A percentile compares a stretch with the other conserved stretches of the same genome.
Evolutionary conservation across 768 basidiomycete genomes (phyloP).

Genomic region (Austroboletus eburneus): DNA sequence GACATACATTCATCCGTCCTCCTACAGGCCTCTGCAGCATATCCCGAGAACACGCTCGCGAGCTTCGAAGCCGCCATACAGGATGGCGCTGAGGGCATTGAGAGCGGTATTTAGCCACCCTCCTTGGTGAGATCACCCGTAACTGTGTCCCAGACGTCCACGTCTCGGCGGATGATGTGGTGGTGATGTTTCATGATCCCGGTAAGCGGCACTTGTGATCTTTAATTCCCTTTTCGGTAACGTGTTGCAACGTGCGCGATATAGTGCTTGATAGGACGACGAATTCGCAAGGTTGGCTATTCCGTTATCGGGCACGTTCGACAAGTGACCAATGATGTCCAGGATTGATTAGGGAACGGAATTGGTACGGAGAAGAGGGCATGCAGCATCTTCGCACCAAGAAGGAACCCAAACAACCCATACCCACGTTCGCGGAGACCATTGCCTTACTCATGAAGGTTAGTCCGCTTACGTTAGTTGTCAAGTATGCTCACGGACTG

Average conservation of each 20-base stretch:
- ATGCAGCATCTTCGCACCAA: conserved; percentile 78
- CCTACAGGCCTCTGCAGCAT: conserved; percentile 75
- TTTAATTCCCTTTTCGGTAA: conserved; percentile 22
- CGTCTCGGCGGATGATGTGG: conserved; percentile 80
- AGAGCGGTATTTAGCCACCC: conserved; percentile 77
- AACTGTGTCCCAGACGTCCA: conserved; percentile 84
- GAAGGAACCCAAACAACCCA: conserved; percentile 77
- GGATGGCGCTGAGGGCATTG: conserved; percentile 95
- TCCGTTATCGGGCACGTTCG: conserved; percentile 21
- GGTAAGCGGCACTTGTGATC: conserved; percentile 39
- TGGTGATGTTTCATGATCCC: conserved; percentile 96
- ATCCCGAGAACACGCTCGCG: conserved; percentile 92
- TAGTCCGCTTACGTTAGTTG: conserved; percentile 23
- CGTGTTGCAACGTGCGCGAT: conserved; percentile 19
- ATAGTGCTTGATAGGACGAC: conserved; percentile 76
- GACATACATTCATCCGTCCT: conserved; percentile 13
- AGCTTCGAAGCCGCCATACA: conserved; percentile 94
- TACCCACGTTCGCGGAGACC: conserved; percentile 89
- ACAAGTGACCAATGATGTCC: conserved; percentile 19
- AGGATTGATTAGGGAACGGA: conserved; percentile 67
- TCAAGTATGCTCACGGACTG: conserved; percentile 1
- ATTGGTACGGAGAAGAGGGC: conserved; percentile 66
- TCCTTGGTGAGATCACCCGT: conserved; percentile 39
- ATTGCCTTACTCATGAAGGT: conserved; percentile 76
- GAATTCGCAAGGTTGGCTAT: conserved; percentile 56